Conservation (phyloP, 2,329 filamentous ascomycete species). For the Nothophaeocryptopus gaeumannii region DNA sequence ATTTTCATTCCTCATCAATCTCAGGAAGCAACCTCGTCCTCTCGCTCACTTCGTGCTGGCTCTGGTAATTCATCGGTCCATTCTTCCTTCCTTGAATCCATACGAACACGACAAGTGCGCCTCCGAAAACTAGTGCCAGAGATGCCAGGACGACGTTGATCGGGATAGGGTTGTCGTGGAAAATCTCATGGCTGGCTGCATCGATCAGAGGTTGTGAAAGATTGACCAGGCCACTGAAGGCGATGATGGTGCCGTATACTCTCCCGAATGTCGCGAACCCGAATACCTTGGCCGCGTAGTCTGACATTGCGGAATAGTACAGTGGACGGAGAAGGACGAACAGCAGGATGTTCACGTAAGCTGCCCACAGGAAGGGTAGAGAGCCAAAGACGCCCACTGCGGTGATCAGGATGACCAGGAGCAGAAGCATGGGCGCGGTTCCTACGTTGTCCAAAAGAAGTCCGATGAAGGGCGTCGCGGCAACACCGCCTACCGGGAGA, state of each 20-base stretch:
- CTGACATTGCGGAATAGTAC: slow-evolving; percentile 84
- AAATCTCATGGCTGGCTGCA: slow-evolving; percentile 69
- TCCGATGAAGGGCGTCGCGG: slow-evolving; percentile 85
- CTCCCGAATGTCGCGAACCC: slow-evolving; percentile 91
- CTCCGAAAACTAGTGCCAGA: slow-evolving; percentile 62
- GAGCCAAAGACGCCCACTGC: slow-evolving; percentile 75
- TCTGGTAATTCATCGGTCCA: slow-evolving; percentile 3
- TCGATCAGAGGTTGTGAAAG: slow-evolving; percentile 79
- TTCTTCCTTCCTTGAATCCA: slow-evolving; percentile 22
- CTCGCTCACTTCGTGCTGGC: slow-evolving; percentile 10
- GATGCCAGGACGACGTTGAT: slow-evolving; percentile 69
- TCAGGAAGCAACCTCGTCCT: slow-evolving; percentile 18
- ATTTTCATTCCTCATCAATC: slow-evolving; percentile 35
- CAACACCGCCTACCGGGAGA: slow-evolving; percentile 73
- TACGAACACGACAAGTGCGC: slow-evolving; percentile 67
- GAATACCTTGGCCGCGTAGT: slow-evolving; percentile 88
- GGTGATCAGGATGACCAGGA: slow-evolving; percentile 70
- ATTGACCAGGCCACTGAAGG: slow-evolving; percentile 76
- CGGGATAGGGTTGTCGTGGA: slow-evolving; percentile 69
- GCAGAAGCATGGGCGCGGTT: slow-evolving; percentile 66
- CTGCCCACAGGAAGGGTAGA: slow-evolving; percentile 67
- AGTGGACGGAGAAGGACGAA: slow-evolving; percentile 84
- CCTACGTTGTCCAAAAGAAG: slow-evolving; percentile 71
- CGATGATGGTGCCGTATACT: slow-evolving; percentile 87
- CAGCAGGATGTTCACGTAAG: slow-evolving; percentile 70